Conservation (phyloP, 208 protist species). For the Blechomonas ayalai region DNA sequence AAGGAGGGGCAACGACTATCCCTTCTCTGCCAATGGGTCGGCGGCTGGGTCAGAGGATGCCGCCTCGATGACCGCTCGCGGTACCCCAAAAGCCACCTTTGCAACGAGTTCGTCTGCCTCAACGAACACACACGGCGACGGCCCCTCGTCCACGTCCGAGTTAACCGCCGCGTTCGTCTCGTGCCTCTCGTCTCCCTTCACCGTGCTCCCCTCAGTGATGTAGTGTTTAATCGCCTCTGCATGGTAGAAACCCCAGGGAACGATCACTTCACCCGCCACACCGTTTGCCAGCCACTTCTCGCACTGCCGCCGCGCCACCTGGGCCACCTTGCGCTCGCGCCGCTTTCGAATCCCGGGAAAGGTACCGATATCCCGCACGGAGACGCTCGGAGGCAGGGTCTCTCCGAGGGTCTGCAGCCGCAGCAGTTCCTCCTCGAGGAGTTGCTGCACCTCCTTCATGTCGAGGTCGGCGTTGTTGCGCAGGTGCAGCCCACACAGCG, state of each 20-base stretch:
- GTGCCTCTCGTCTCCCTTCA: background rate
- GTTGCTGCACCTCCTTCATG: constrained; percentile 70
- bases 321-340: constrained; percentile 73
- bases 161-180: background rate
- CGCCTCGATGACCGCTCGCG: constrained; percentile 52
- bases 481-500: constrained; percentile 56
- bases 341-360: constrained; percentile 59
- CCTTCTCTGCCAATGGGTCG: no score
- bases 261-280: constrained; percentile 77
- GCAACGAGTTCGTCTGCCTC: constrained; percentile 50
- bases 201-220: constrained; percentile 53
- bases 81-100: constrained; percentile 71
- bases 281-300: constrained; percentile 57
- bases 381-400: constrained; percentile 32
- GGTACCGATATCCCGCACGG: constrained; percentile 49
- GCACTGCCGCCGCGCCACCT: constrained; percentile 52
- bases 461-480: constrained; percentile 77
- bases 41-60: no score
- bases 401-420: constrained; percentile 26
- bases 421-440: constrained; percentile 57
- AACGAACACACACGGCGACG: constrained; percentile 48
- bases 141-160: background rate
- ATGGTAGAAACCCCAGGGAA: constrained; percentile 88
- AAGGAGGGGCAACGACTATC: no score
- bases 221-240: constrained; percentile 69